Evolutionary conservation across 352 stramenopile species (phyloP), one percentile per base, ranked within the genome.

Genomic region (Phytophthora citricola): DNA sequence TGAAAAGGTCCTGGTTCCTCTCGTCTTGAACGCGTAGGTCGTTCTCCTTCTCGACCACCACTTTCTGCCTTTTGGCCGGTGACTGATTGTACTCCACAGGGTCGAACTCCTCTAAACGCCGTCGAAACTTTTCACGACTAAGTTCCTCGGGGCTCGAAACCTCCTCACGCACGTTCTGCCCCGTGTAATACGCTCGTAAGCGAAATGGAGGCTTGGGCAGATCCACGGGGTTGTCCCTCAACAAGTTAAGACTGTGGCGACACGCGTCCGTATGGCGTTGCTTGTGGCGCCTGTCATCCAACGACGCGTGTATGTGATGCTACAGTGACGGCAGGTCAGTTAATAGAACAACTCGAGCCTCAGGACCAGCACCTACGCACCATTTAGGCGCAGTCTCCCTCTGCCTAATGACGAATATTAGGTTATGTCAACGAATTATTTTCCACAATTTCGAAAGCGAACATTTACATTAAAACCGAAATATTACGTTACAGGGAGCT

Each of bases 211-310:
- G 57, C 27, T 66, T 51, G 17, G 75, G 65, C n/a, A 88, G 49
- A 55, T 76, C 65, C 38, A 83, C 50, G 9, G 85, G 79, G 59
- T 76, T 83, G 29, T 85, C 66, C 24, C 47, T 46, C 27, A 63
- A 63, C 44, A 93, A 63, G 17, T 69, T 63, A 14, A 67, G 71
- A 72, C 78, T 92, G 69, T 89, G 69, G 27, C 26, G 64, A 54
- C 63, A 60, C 22, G 85, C 83, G 71, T 92, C 81, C 22, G 61
- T 67, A 29, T 73, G 34, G 39, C 83, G 85, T 52, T 81, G 76
- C 48, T 79, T 38, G 63, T 81, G 90, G 57, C 73, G 73, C 73
- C 66, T 81, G 31, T 58, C 50, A 56, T 93, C 83, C 26, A 87
- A 54, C 20, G 69, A 58, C 24, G 49, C 36, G 50, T 81, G 59